Percentiles rank a stretch among this genome's conserved stretches.
phyloP scores from a whole-genome alignment of 768 basidiomycete genomes.

The Pholiota molesta region DNA sequence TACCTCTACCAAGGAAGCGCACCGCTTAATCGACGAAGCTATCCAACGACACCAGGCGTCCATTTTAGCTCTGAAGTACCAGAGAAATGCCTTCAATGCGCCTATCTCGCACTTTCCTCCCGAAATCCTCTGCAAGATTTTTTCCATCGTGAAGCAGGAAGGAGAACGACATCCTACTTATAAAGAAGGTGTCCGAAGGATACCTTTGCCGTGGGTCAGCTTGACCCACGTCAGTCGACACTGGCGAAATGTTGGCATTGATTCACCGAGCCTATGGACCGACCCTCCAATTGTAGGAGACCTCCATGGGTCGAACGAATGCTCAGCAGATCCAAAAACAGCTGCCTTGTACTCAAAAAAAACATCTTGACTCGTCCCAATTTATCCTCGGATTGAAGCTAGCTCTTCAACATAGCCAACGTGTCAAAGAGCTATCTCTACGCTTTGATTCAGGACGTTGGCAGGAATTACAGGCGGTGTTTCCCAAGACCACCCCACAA shows the following conservation, averaged over 20 bases:
- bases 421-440: not conserved
- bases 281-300: not conserved
- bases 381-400: not conserved
- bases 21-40: not conserved
- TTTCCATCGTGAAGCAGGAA: not conserved
- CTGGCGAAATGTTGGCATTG: not conserved
- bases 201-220: not conserved
- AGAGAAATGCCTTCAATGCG: not conserved
- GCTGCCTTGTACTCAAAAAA: not conserved
- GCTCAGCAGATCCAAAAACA: not conserved
- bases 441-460: not conserved
- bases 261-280: not conserved
- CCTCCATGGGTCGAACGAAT: not conserved
- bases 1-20: not conserved
- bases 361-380: not conserved
- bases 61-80: not conserved
- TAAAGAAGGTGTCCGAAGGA: too few relatives aligned
- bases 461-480: not conserved
- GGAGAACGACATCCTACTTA: too few relatives aligned
- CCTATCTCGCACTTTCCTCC: not conserved
- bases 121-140: slow-evolving; percentile 5
- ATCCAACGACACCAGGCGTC: not conserved
- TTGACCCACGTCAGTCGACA: not conserved
- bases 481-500: not conserved
- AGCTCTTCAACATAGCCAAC: not conserved